Evolutionary conservation across 371 early-diverging fungal species (phyloP).

Genomic region (Rhizomucor pusillus): DNA sequence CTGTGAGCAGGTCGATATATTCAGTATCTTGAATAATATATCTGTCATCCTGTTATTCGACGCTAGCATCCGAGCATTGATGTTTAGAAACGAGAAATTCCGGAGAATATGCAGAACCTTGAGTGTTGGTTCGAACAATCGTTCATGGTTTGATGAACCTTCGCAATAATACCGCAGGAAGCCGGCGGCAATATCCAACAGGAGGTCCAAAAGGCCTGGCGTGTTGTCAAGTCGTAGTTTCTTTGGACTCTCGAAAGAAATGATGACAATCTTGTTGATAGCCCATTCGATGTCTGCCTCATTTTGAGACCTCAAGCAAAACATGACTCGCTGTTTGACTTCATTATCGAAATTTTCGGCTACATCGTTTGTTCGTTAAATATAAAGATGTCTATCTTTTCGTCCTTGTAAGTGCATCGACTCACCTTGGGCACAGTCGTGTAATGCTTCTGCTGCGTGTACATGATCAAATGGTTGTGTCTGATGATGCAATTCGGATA

Average conservation of each 20-base stretch:
- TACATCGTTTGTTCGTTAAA: conserved; percentile 6
- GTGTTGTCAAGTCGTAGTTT: conserved; percentile 64
- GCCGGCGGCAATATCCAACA: conserved; percentile 54
- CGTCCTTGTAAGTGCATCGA: not conserved
- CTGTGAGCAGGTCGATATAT: conserved; percentile 51
- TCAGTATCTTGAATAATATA: conserved; percentile 51
- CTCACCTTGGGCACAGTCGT: conserved; percentile 13
- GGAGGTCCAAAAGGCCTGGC: conserved; percentile 61
- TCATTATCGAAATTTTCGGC: conserved; percentile 39
- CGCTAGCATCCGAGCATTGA: conserved; percentile 51
- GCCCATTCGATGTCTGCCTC: conserved; percentile 87
- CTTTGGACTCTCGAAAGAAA: conserved; percentile 63
- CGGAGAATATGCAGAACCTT: conserved; percentile 74
- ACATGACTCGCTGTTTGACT: conserved; percentile 63
- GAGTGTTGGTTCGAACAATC: conserved; percentile 55
- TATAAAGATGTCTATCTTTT: not conserved
- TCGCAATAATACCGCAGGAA: conserved; percentile 35
- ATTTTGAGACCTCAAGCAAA: conserved; percentile 70
- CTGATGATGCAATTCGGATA: conserved; percentile 35
- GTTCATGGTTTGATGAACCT: conserved; percentile 8
- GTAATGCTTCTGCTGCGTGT: conserved; percentile 22
- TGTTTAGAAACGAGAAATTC: conserved; percentile 68
- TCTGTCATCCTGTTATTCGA: conserved; percentile 41
- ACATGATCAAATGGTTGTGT: conserved; percentile 34
- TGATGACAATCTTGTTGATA: conserved; percentile 73